phyloP scores from a whole-genome alignment of 768 basidiomycete species.

The Panellus pusillus region DNA sequence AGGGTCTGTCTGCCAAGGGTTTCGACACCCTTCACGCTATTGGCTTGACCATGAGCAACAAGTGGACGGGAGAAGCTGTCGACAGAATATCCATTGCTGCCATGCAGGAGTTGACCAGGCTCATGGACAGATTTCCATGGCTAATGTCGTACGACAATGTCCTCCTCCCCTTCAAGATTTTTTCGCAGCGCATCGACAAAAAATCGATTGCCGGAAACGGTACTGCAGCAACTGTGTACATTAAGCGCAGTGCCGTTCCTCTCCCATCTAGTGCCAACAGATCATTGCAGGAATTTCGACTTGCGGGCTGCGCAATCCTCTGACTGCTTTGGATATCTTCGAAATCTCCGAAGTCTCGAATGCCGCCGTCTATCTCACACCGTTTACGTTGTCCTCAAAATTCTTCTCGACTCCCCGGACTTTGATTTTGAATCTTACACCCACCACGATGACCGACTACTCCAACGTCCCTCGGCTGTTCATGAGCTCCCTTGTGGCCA shows the following conservation, averaged over 20 bases:
- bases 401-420: no score
- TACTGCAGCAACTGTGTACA: neutral
- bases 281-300: no score
- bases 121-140: neutral
- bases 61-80: conserved; percentile 25
- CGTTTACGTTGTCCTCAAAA: no score
- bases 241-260: conserved; percentile 4
- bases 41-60: conserved; percentile 40
- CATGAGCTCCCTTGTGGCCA: conserved; percentile 14
- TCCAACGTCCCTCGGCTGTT: no score
- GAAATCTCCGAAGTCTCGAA: no score
- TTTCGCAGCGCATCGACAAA: neutral
- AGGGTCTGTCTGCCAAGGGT: conserved; percentile 36
- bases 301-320: no score
- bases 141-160: neutral
- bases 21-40: conserved; percentile 38
- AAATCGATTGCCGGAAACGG: neutral
- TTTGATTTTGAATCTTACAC: neutral
- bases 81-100: neutral
- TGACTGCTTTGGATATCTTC: no score
- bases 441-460: neutral
- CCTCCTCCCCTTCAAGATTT: neutral
- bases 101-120: neutral
- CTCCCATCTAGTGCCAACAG: no score
- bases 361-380: no score